These are phyloP conservation scores for Bryum argenteum DNA, from an alignment of 225 moss, liverwort and hornwort species.

Conservation along the genomic window DNA sequence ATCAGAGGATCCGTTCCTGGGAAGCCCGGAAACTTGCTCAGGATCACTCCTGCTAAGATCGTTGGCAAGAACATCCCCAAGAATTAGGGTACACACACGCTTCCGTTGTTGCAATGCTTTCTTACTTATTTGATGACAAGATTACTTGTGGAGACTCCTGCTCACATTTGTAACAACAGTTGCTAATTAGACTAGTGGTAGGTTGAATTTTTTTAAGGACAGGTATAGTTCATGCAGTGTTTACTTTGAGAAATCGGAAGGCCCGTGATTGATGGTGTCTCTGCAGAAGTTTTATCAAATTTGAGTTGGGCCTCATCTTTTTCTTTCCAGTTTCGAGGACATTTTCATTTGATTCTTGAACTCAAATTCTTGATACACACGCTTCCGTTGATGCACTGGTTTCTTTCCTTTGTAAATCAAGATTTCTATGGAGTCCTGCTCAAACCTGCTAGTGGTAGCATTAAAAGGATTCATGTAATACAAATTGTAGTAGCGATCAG, in stretches of 20 bases:
- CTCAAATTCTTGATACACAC: too few species aligned
- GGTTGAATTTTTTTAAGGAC: not conserved
- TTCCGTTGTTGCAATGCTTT: too few species aligned
- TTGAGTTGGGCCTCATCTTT: not conserved
- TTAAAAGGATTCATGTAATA: too few species aligned
- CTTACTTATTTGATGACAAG: not conserved
- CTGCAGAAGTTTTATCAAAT: not conserved
- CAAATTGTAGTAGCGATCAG: too few species aligned
- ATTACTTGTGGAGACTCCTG: not conserved
- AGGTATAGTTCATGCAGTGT: not conserved
- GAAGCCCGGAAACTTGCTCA: constrained; percentile 85
- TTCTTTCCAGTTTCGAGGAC: not conserved
- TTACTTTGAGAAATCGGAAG: not conserved
- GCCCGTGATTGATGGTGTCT: too few species aligned
- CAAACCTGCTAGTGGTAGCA: too few species aligned
- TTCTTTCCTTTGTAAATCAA: too few species aligned
- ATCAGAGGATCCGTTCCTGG: constrained; percentile 83
- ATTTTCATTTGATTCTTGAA: too few species aligned
- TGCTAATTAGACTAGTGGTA: not conserved
- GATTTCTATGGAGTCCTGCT: too few species aligned
- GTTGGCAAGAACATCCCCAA: constrained; percentile 87
- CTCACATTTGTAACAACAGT: not conserved
- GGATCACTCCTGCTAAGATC: constrained; percentile 90
- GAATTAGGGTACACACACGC: constrained; percentile 27
- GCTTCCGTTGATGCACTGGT: too few species aligned